Evolutionary conservation across 257 asterid species (phyloP), one percentile per base, ranked within the genome.

Genomic region (Paulownia fortunei): DNA sequence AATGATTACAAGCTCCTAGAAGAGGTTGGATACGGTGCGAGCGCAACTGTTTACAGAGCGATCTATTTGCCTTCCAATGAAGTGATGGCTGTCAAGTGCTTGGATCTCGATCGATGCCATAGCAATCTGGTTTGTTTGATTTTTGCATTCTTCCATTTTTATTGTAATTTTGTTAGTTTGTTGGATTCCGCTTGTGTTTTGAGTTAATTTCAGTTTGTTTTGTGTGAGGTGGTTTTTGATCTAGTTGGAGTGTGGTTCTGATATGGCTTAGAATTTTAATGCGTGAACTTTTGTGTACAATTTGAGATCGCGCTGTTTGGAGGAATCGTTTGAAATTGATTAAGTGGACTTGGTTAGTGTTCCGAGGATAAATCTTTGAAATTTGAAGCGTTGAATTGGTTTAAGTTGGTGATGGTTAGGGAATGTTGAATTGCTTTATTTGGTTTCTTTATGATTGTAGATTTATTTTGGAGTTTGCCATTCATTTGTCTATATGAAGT

Each of bases 41-140:
- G 98, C 80, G 99, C 99, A 10, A 88, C 93, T 74, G 99, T 95
- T 61, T 90, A 84, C 82, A 81, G 97, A 82, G 97, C 98, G 91
- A 91, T 90, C 91, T 88, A 89, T 85, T 78, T 89, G 85, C 99
- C 99, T 54, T 73, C 70, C 65, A 90, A 91, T 84, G 97, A 93
- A 82, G 94, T 89, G 66, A 92, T 95, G 63, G 99, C 99, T 1
- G 94, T 95, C 76, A 95, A 95, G 90, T 90, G 91, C 79, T 88
- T 95, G 98, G 99, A 95, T 95, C 99, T 95, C 92, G 99, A 95
- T 93, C 97, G 99, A 74, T 95, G 99, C 92, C 89, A 92, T 37
- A 92, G 90, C 91, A 95, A 90, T 93, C 94, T 95, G 97, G 99
- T 95, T 77, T 71, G 90, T 87, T 63, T 39, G 6, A 19, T 73